Evolutionary conservation across 371 early-diverging fungal genomes (phyloP), one percentile per base, ranked within the genome.

Genomic region (Mucor mucedo): DNA sequence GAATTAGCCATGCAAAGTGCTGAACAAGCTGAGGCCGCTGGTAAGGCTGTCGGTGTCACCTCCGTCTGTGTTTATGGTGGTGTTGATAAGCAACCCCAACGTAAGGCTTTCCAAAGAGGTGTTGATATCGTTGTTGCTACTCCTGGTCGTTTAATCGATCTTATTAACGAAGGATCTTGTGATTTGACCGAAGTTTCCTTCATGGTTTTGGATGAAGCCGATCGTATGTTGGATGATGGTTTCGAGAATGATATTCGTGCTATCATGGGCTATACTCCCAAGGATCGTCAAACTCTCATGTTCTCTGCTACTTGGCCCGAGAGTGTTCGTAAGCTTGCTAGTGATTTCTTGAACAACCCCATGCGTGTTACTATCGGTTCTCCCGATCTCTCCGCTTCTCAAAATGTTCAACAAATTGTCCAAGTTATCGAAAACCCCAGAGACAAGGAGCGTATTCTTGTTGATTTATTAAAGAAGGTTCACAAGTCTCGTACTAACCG

Each of bases 1-100:
- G 99, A 99, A 76, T 82, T 99, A 45, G 98, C 98, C 16, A 85
- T 89, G 84, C 99, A 99, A 80, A 96, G 92, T 72, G 83, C 92
- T 64, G 90, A 90, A 55, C 83, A 84, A 59, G 84, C 85, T 28
- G 74, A 75, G 48, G 72, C 73, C 32, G 92, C 93, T 60, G 94
- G 93, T 65, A 77, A 81, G 58, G 71, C 83, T 44, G 87, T 89
- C 28, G 87, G 89, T 59, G 86, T 97, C 64, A 86, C 85, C 65
- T 89, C 89, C 68, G 80, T 89, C 14, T 93, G 94, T 76, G 68
- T 91, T 11, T 91, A 87, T 59, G 91, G 91, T 61, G 91, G 92
- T 75, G 89, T 91, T 1, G 75, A 85, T 68, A 93, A 93, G 69
- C 74, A 81, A 16, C 70, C 70, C 45, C 80, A 95, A 70, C 81